Conservation (phyloP, 768 basidiomycete species). For the Floccularia luteovirens region DNA sequence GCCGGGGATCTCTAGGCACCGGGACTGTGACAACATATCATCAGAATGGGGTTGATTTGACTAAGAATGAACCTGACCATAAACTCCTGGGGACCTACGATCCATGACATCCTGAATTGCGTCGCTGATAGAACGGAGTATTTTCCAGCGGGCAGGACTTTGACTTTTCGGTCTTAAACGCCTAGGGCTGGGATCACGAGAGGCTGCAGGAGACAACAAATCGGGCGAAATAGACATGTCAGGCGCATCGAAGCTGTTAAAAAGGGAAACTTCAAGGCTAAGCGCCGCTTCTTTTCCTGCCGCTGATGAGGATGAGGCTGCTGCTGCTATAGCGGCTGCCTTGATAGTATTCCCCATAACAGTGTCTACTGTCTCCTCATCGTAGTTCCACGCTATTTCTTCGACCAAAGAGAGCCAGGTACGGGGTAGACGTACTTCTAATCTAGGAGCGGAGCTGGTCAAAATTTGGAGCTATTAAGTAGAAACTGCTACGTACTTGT, state of each 20-base stretch:
- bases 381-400: constrained; percentile 68
- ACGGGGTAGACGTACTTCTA: constrained; percentile 80
- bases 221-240: constrained; percentile 70
- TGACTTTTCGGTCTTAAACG: constrained; percentile 71
- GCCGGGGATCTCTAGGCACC: constrained; percentile 58
- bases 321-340: constrained; percentile 56
- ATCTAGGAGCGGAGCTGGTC: constrained; percentile 15
- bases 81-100: constrained; percentile 56
- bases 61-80: constrained; percentile 38
- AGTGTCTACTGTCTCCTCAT: constrained; percentile 54
- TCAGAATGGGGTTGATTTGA: not conserved
- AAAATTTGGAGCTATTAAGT: no score
- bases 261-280: constrained; percentile 52
- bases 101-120: constrained; percentile 70
- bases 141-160: constrained; percentile 79
- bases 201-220: constrained; percentile 69
- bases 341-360: constrained; percentile 64
- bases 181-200: constrained; percentile 77
- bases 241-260: constrained; percentile 51
- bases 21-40: constrained; percentile 40
- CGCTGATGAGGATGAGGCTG: constrained; percentile 34
- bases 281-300: constrained; percentile 33
- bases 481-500: constrained; percentile 28
- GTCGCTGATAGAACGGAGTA: constrained; percentile 71
- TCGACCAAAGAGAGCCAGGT: constrained; percentile 80